A percentile compares a stretch with the other conserved stretches of the same genome.
phyloP scores from a whole-genome alignment of 352 stramenopile species.

The Phytophthora crassamura region DNA sequence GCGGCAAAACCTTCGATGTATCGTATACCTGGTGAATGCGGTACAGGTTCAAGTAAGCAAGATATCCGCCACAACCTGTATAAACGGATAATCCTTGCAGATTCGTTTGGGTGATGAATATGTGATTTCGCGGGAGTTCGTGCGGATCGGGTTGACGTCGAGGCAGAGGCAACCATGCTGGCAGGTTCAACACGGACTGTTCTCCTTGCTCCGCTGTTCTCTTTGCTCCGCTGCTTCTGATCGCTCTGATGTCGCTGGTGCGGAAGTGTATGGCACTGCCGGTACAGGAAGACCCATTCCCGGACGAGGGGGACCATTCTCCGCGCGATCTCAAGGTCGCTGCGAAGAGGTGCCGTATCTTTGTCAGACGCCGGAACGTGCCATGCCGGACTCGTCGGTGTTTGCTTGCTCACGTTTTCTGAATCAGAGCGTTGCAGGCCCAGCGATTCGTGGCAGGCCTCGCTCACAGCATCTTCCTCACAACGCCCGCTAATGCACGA shows the following conservation, averaged over 20 bases:
- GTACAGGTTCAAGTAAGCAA: not conserved
- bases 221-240: not conserved
- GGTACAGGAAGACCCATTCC: too few species aligned
- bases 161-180: constrained; percentile 20
- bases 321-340: not conserved
- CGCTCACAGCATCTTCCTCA: constrained; percentile 3
- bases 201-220: constrained; percentile 1
- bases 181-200: constrained; percentile 12
- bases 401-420: constrained; percentile 1
- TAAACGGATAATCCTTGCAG: not conserved
- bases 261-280: not conserved
- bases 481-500: constrained; percentile 1
- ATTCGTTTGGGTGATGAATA: not conserved
- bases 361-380: constrained; percentile 27
- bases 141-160: constrained; percentile 35
- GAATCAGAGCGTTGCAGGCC: constrained; percentile 1
- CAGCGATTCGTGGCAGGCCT: too few species aligned
- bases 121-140: constrained; percentile 2
- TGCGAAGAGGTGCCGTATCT: constrained; percentile 8
- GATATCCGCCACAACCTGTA: not conserved
- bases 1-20: constrained; percentile 22
- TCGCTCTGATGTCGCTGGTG: not conserved
- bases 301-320: too few species aligned
- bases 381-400: not conserved
- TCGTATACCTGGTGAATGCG: not conserved